Percentiles rank a stretch among this genome's conserved stretches.
These are phyloP conservation scores for Dorcoceras hygrometricum DNA, from an alignment of 257 asterid genomes.

Conservation along the genomic window DNA sequence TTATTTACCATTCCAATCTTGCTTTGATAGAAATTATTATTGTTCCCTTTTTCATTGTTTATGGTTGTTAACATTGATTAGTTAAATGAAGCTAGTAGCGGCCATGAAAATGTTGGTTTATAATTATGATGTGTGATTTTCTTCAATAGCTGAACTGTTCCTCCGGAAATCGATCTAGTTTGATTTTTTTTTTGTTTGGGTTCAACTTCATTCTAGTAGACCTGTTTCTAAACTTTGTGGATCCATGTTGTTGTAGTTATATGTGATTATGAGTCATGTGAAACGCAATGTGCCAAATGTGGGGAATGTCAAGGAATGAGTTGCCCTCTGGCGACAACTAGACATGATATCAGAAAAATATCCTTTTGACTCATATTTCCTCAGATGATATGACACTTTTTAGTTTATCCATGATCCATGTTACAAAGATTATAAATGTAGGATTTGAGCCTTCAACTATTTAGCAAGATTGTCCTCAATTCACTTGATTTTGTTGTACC, in stretches of 20 bases:
- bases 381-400: neutral
- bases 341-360: neutral
- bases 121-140: conserved; percentile 18
- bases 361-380: too few species aligned
- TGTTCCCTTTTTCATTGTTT: conserved; percentile 7
- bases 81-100: conserved; percentile 17
- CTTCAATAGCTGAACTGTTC: conserved; percentile 2
- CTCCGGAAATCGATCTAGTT: neutral
- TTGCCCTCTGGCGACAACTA: neutral
- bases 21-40: conserved; percentile 11
- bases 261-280: neutral
- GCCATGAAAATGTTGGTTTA: neutral
- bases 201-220: neutral
- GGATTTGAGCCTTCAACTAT: conserved; percentile 17
- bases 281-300: neutral
- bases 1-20: conserved; percentile 14
- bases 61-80: conserved; percentile 1
- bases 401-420: neutral
- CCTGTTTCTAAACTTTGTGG: conserved; percentile 8
- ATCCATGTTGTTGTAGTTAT: conserved; percentile 3
- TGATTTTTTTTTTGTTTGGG: neutral
- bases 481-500: conserved; percentile 13
- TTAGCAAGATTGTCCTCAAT: neutral
- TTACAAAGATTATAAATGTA: neutral
- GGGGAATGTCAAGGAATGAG: neutral